Conservation (phyloP, 1,284 basidiomycete species). For the Fomitiporia mediterranea region DNA sequence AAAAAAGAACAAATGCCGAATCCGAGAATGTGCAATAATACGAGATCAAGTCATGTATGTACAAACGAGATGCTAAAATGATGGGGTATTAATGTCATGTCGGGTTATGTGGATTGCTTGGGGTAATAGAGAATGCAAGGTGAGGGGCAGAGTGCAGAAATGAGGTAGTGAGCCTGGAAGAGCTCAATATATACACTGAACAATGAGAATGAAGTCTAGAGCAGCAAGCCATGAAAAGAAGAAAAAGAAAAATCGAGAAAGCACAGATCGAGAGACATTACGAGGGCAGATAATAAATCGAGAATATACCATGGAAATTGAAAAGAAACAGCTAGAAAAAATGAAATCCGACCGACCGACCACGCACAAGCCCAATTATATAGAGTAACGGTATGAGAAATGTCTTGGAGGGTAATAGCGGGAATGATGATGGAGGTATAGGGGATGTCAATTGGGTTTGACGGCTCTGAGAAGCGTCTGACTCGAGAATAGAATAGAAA, state of each 20-base stretch:
- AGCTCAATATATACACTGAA: background rate
- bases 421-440: background rate
- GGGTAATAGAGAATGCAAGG: background rate
- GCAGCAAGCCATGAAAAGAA: background rate
- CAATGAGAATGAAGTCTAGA: background rate
- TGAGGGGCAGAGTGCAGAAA: background rate
- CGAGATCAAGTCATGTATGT: slow-evolving; percentile 2
- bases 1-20: background rate
- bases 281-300: background rate
- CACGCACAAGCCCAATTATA: background rate
- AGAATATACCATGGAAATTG: background rate
- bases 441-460: background rate
- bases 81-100: background rate
- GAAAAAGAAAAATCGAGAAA: background rate
- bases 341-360: background rate
- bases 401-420: background rate
- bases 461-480: background rate
- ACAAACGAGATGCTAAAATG: slow-evolving; percentile 7
- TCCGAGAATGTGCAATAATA: slow-evolving; percentile 5
- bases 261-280: background rate
- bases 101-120: background rate
- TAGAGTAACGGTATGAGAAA: background rate
- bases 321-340: background rate
- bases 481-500: background rate
- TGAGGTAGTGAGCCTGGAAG: background rate